A percentile compares a stretch with the other conserved stretches of the same genome.
Conservation (phyloP, 2,329 filamentous ascomycete species). For the Aspergillus phoenicis region DNA sequence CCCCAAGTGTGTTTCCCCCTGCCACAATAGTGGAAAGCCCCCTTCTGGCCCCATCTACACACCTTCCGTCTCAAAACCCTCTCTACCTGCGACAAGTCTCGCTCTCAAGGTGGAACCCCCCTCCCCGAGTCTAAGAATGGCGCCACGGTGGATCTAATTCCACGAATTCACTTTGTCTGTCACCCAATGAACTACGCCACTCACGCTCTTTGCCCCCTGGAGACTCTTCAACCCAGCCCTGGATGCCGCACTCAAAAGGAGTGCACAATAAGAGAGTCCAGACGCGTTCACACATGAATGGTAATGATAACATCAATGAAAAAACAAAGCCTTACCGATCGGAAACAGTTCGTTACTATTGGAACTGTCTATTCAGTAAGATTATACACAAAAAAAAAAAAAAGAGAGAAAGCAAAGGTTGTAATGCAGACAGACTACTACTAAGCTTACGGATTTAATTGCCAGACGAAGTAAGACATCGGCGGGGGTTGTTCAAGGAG, state of each 20-base stretch:
- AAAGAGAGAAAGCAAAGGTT: no score
- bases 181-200: not conserved
- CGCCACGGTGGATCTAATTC: not conserved
- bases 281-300: no score
- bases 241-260: not conserved
- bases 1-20: no score
- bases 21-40: not conserved
- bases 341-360: no score
- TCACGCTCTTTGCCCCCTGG: not conserved
- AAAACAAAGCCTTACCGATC: no score
- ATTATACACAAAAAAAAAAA: no score
- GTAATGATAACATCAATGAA: no score
- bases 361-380: no score
- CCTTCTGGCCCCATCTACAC: not conserved
- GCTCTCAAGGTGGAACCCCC: not conserved
- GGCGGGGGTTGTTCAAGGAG: not conserved
- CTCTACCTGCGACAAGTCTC: not conserved
- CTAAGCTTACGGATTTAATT: no score
- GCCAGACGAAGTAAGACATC: no score
- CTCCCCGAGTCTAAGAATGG: not conserved
- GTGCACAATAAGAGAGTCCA: not conserved
- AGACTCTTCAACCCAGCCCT: not conserved
- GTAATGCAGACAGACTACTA: no score
- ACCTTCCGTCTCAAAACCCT: not conserved
- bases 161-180: not conserved